A percentile compares a stretch with the other conserved stretches of the same genome.
Evolutionary conservation across 352 stramenopile genomes (phyloP).

Genomic region (Pythium brassicae): DNA sequence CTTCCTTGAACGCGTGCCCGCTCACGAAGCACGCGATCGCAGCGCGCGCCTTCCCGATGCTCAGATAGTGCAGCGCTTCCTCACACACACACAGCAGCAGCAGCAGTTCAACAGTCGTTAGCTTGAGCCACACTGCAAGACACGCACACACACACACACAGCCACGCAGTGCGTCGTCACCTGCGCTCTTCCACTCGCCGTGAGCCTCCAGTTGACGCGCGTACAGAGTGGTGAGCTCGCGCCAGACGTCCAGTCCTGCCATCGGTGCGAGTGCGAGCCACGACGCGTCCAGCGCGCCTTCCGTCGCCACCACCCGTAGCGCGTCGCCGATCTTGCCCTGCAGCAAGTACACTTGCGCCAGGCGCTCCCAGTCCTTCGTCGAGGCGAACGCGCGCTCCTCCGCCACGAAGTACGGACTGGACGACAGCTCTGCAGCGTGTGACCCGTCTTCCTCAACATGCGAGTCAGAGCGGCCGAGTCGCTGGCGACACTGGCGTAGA

Average conservation of each 20-base stretch:
- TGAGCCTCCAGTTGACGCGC: conserved; percentile 41
- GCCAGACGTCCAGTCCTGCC: conserved; percentile 70
- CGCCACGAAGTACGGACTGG: not conserved
- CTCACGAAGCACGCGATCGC: conserved; percentile 38
- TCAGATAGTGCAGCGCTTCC: conserved; percentile 52
- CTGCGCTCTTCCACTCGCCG: conserved; percentile 44
- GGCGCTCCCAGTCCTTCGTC: conserved; percentile 45
- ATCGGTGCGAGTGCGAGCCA: conserved; percentile 74
- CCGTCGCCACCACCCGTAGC: conserved; percentile 47
- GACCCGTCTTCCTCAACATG: not conserved
- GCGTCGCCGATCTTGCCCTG: conserved; percentile 53
- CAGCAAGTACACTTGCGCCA: conserved; percentile 43
- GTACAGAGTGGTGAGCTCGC: conserved; percentile 60
- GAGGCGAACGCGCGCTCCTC: conserved; percentile 23
- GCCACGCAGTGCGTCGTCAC: conserved; percentile 20
- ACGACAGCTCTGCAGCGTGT: not conserved
- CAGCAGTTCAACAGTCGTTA: no score
- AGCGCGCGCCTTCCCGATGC: conserved; percentile 48
- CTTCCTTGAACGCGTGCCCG: conserved; percentile 44
- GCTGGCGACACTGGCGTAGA: conserved; percentile 13
- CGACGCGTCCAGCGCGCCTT: conserved; percentile 31
- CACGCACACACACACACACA: conserved; percentile 23
- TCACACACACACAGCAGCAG: not conserved
- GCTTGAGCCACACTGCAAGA: not conserved
- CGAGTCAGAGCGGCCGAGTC: not conserved